phyloP scores from a whole-genome alignment of 2,329 filamentous ascomycete species.

The Talaromyces sp. region DNA sequence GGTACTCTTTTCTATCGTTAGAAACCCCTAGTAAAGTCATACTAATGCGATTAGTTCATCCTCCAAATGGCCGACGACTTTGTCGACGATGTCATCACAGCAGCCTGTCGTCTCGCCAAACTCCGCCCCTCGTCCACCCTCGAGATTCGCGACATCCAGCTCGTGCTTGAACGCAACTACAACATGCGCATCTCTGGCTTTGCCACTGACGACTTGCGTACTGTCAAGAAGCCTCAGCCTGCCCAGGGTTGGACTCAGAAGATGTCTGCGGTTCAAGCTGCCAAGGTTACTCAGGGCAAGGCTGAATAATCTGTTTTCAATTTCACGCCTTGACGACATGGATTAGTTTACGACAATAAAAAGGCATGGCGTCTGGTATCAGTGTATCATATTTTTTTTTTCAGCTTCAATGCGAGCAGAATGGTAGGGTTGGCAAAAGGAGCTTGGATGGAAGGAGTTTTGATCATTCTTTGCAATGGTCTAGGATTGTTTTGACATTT shows the following conservation, averaged over 20 bases:
- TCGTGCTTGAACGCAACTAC: constrained; percentile 78
- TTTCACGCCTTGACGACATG: not conserved
- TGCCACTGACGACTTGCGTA: constrained; percentile 88
- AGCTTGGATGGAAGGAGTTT: not conserved
- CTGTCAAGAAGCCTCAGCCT: constrained; percentile 88
- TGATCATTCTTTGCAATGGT: not conserved
- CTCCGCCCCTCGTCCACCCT: constrained; percentile 85
- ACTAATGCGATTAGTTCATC: constrained; percentile 61
- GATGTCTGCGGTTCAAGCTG: constrained; percentile 93
- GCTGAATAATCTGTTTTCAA: constrained; percentile 29
- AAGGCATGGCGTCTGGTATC: not conserved
- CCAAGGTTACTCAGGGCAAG: constrained; percentile 63
- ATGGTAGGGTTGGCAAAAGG: not conserved
- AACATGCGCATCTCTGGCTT: constrained; percentile 93
- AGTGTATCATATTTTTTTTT: not conserved
- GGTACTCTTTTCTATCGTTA: constrained; percentile 52
- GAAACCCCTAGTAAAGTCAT: not conserved
- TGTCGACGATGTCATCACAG: constrained; percentile 82
- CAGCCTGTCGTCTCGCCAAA: constrained; percentile 87
- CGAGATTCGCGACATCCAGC: constrained; percentile 81
- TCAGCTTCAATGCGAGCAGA: not conserved
- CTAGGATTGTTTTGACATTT: not conserved
- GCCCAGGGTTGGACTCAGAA: constrained; percentile 88
- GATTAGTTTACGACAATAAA: not conserved
- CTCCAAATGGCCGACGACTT: constrained; percentile 90